Evolutionary conservation across 306 rosid species (phyloP).

Genomic region (Herpetospermum pedunculosum): DNA sequence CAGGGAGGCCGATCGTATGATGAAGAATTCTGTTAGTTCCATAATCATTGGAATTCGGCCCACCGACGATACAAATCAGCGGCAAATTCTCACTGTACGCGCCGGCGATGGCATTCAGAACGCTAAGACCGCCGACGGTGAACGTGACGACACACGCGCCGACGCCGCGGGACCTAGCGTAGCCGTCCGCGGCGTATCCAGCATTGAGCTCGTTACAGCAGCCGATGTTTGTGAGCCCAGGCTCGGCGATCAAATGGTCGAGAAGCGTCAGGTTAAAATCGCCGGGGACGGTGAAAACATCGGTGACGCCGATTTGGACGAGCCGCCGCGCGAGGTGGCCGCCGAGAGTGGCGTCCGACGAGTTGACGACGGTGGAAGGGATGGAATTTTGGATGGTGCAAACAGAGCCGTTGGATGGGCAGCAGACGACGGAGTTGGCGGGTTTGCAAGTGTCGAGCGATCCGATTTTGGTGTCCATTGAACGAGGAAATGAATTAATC

Average conservation of each 20-base stretch:
- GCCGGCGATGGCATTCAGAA: constrained; percentile 43
- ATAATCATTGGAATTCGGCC: constrained; percentile 43
- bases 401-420: constrained; percentile 16
- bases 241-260: constrained; percentile 45
- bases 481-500: neutral
- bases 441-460: constrained; percentile 19
- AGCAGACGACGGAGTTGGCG: neutral
- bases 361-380: neutral
- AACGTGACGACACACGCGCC: constrained; percentile 56
- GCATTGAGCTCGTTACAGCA: constrained; percentile 64
- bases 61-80: constrained; percentile 41
- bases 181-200: constrained; percentile 58
- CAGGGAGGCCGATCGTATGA: constrained; percentile 41
- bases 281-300: constrained; percentile 43
- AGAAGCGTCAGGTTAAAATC: constrained; percentile 51
- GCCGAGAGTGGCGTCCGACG: constrained; percentile 33
- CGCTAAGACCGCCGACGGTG: constrained; percentile 41
- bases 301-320: constrained; percentile 40
- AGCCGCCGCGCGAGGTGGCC: constrained; percentile 40
- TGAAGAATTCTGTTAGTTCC: constrained; percentile 46
- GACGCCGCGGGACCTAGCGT: constrained; percentile 40
- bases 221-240: constrained; percentile 24
- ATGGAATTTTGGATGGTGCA: constrained; percentile 13
- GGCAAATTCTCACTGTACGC: constrained; percentile 60
- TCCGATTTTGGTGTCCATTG: constrained; percentile 35